Conservation (phyloP, 768 basidiomycete species). For the Auriscalpium orientale region DNA sequence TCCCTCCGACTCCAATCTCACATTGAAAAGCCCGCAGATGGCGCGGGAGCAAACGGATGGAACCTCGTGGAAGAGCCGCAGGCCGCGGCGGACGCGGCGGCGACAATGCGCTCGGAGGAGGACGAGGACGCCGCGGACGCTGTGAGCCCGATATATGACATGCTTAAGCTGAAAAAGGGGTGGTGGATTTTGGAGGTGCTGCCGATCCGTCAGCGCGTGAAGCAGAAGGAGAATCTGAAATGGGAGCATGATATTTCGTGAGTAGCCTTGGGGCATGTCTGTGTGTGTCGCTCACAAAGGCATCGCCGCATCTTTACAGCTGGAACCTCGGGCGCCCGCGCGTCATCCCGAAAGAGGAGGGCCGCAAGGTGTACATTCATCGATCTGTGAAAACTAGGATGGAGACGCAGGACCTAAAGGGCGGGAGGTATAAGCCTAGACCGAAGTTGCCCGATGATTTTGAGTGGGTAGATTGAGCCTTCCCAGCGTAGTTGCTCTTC, state of each 20-base stretch:
- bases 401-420: conserved; percentile 15
- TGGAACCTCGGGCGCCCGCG: not conserved
- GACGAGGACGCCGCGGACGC: conserved; percentile 59
- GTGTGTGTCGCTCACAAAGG: not conserved
- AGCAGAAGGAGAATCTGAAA: not conserved
- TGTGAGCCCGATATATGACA: conserved; percentile 44
- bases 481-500: no score
- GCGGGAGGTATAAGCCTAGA: conserved; percentile 23
- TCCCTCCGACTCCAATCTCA: not conserved
- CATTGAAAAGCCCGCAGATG: not conserved
- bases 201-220: conserved; percentile 14
- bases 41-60: conserved; percentile 3
- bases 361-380: not conserved
- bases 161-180: conserved; percentile 34
- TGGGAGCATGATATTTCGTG: not conserved
- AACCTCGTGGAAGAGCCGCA: conserved; percentile 12
- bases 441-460: conserved; percentile 18
- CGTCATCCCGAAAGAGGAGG: not conserved
- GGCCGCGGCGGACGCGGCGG: conserved; percentile 9
- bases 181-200: conserved; percentile 67
- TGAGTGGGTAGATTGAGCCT: conserved; percentile 19
- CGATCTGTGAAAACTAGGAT: conserved; percentile 3
- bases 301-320: not conserved
- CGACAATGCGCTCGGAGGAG: conserved; percentile 38
- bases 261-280: not conserved